These are phyloP conservation scores for Rubroshorea leprosula DNA, from an alignment of 345 rosid species.

Conservation along the genomic window DNA sequence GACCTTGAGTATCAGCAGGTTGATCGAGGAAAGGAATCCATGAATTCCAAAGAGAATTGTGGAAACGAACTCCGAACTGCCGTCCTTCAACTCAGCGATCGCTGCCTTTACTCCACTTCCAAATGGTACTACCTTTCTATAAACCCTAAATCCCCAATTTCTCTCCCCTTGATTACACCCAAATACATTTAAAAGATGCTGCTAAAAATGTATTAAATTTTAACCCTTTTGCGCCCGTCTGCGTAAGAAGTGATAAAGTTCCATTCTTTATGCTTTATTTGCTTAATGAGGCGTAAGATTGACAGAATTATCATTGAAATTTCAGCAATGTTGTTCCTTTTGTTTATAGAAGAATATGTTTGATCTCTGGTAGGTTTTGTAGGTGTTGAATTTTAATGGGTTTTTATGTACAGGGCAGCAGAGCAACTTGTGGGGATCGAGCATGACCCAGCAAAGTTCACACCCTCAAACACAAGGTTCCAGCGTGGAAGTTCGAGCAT, in stretches of 20 bases:
- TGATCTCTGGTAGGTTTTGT: not conserved
- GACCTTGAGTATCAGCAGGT: too few species aligned
- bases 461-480: slow-evolving; percentile 91
- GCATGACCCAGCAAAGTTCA: slow-evolving; percentile 80
- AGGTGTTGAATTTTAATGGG: slow-evolving; percentile 2
- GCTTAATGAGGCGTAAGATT: not conserved
- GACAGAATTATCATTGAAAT: not conserved
- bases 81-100: slow-evolving; percentile 74
- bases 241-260: not conserved
- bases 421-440: slow-evolving; percentile 93
- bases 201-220: not conserved
- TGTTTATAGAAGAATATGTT: not conserved
- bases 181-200: too few species aligned
- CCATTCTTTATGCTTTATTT: not conserved
- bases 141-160: slow-evolving; percentile 45
- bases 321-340: not conserved
- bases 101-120: slow-evolving; percentile 84
- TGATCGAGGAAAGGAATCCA: slow-evolving; percentile 13
- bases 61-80: slow-evolving; percentile 77
- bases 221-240: too few species aligned
- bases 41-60: slow-evolving; percentile 82
- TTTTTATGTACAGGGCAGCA: slow-evolving; percentile 58
- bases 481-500: slow-evolving; percentile 98
- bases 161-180: not conserved
- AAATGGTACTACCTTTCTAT: slow-evolving; percentile 51